Evolutionary conservation across 495 filamentous ascomycete genomes (phyloP), one percentile per base, ranked within the genome.

Genomic region (Talaromyces ruber): DNA sequence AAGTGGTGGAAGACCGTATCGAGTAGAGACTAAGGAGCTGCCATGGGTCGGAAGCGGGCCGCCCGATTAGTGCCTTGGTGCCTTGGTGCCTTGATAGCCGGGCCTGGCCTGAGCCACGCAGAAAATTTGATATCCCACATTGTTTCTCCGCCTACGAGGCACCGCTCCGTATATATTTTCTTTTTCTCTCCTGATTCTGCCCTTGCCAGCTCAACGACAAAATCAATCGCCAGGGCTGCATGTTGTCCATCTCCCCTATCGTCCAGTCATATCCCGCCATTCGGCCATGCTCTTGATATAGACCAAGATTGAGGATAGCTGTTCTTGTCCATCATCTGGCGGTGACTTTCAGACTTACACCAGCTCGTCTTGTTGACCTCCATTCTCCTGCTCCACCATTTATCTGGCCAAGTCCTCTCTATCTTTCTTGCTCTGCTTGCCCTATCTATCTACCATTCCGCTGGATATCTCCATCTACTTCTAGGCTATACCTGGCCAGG

Each of bases 251-350:
- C 18, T 22, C 24, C 18, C 21, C 24, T 14, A 57, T 57, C 29
- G 29, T 34, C 54, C 54, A 57, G 26, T 57, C 54, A 57, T 21
- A 57, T 57, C 8, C 54, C 28, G 14, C 6, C 26, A 12, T 34
- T 57, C 16, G 54, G 29, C 54, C 54, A 57, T 57, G 54, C 54
- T 57, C 29, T 57, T 14, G 54, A 57, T 32, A 34, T 57, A 57
- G 54, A 9, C 50, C 51, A 11, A 24, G 51, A 54, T 54, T 54
- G 14, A 54, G 26, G 51, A 54, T 54, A 54, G 51, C 51, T 8
- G 22, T 51, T 7, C 18, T 25, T 51, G 47, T 14, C 54, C n/a
- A 57, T 30, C n/a, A 57, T 30, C 28, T 57, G 29, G 54, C 54
- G 54, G 54, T 57, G 54, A 34, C 54, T 34, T 28, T n/a, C 30